Percentiles rank a stretch among this genome's conserved stretches.
Conservation (phyloP, 1,139 yeast species). For the Debaryomycetaceae sp. region DNA sequence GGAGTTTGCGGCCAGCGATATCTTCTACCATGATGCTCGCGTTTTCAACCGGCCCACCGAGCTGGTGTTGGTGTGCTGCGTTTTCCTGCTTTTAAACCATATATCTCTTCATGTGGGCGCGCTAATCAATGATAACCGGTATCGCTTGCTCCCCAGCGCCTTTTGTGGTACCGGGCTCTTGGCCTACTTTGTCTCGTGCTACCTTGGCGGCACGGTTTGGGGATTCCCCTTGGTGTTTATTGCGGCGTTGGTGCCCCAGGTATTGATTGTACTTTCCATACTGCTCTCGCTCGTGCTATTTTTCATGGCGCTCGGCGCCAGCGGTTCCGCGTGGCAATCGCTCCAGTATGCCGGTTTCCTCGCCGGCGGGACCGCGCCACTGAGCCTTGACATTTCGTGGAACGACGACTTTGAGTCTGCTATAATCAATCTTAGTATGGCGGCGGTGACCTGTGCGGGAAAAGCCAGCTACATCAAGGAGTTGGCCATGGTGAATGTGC, state of each 20-base stretch:
- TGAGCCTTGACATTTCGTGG: too few relatives aligned
- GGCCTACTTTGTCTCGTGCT: constrained; percentile 28
- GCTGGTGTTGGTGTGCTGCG: constrained; percentile 40
- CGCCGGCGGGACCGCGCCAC: constrained; percentile 15
- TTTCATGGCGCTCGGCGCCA: constrained; percentile 45
- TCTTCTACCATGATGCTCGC: constrained; percentile 16
- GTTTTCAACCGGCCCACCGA: constrained; percentile 33
- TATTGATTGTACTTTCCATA: constrained; percentile 40
- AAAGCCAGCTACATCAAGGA: constrained; percentile 57
- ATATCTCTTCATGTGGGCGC: constrained; percentile 50
- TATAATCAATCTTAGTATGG: constrained; percentile 46
- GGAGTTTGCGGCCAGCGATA: constrained; percentile 43
- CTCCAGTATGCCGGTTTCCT: constrained; percentile 40
- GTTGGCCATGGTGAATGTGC: constrained; percentile 36
- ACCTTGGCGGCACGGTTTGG: constrained; percentile 25
- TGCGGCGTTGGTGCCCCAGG: constrained; percentile 51
- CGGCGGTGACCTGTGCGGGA: constrained; percentile 58
- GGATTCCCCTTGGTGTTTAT: constrained; percentile 46
- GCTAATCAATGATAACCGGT: constrained; percentile 37
- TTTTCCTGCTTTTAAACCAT: constrained; percentile 46
- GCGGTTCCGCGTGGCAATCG: constrained; percentile 37
- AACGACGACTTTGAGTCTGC: constrained; percentile 58
- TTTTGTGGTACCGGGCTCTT: constrained; percentile 42
- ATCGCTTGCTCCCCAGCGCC: constrained; percentile 53
- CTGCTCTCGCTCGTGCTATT: constrained; percentile 42